Conservation (phyloP, 768 basidiomycete genomes). For the Tubosaeta sp. region DNA sequence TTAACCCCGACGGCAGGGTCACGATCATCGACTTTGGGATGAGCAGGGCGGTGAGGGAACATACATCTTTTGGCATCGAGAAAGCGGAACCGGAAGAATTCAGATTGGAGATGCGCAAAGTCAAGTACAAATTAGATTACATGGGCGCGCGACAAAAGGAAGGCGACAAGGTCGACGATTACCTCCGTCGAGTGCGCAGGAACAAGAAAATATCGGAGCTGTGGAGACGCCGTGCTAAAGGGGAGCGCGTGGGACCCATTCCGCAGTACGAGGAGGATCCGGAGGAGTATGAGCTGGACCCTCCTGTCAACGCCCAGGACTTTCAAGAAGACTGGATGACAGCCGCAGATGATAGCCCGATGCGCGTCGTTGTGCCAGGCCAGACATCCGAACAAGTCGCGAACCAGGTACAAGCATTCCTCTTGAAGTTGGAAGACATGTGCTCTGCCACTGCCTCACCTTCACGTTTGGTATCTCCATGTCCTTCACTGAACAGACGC, state of each 20-base stretch:
- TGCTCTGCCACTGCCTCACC: background rate
- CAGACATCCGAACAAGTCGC: slow-evolving; percentile 26
- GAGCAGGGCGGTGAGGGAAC: slow-evolving; percentile 30
- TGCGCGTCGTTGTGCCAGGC: slow-evolving; percentile 36
- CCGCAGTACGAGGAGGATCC: slow-evolving; percentile 29
- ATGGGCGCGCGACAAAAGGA: slow-evolving; percentile 35
- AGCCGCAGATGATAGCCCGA: slow-evolving; percentile 31
- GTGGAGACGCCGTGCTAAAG: slow-evolving; percentile 25
- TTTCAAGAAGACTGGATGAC: slow-evolving; percentile 35
- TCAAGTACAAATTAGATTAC: slow-evolving; percentile 52
- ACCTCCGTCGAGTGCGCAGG: slow-evolving; percentile 24
- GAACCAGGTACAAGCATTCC: slow-evolving; percentile 16
- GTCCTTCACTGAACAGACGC: slow-evolving; percentile 2
- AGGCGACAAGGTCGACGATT: slow-evolving; percentile 29
- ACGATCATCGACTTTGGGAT: slow-evolving; percentile 54
- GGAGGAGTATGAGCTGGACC: slow-evolving; percentile 29
- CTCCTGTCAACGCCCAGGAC: slow-evolving; percentile 31
- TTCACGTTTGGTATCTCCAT: background rate
- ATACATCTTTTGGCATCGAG: slow-evolving; percentile 32
- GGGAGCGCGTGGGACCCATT: slow-evolving; percentile 29
- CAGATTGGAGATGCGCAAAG: slow-evolving; percentile 49
- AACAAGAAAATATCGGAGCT: slow-evolving; percentile 26
- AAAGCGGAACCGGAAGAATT: slow-evolving; percentile 40
- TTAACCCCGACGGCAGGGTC: slow-evolving; percentile 49
- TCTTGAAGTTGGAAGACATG: slow-evolving; percentile 19